These are phyloP conservation scores for Globisporangium yorkense DNA, from an alignment of 352 stramenopile genomes.

Conservation along the genomic window DNA sequence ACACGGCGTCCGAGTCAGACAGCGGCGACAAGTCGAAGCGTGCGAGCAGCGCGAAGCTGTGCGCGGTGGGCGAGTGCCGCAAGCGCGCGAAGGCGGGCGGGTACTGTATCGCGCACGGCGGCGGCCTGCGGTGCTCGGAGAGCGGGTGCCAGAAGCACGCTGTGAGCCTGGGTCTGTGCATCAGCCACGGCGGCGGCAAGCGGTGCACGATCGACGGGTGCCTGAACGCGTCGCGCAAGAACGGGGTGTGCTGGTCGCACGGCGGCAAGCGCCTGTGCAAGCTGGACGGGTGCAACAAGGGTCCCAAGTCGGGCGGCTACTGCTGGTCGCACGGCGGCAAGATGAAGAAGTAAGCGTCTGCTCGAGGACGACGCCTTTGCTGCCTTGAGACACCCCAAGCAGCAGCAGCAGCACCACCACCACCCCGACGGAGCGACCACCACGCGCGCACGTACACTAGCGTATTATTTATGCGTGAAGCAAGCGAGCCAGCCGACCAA, in stretches of 20 bases:
- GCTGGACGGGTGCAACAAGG: constrained; percentile 72
- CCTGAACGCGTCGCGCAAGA: constrained; percentile 75
- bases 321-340: constrained; percentile 83
- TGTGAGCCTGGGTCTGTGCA: constrained; percentile 78
- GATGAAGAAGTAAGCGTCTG: constrained; percentile 62
- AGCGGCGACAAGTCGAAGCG: constrained; percentile 35
- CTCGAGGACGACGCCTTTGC: not conserved
- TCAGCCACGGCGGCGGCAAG: constrained; percentile 78
- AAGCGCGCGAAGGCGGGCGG: constrained; percentile 79
- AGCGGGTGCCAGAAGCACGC: constrained; percentile 73
- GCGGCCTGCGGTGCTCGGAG: constrained; percentile 68
- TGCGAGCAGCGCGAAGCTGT: constrained; percentile 67
- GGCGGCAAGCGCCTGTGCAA: constrained; percentile 79
- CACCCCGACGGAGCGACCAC: not conserved
- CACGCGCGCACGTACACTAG: not conserved
- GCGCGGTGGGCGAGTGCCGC: constrained; percentile 59
- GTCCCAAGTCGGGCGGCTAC: constrained; percentile 75
- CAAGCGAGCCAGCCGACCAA: not conserved
- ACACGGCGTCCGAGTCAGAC: constrained; percentile 10
- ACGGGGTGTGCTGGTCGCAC: constrained; percentile 79
- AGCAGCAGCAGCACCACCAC: no score
- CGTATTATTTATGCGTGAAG: constrained; percentile 16
- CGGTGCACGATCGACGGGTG: constrained; percentile 70
- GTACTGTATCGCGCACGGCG: constrained; percentile 79
- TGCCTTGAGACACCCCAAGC: not conserved